Percentiles rank a stretch among this genome's conserved stretches.
Evolutionary conservation across 192 early-diverging fungal genomes (phyloP).

Genomic region (Globomyces pollinis-pini): DNA sequence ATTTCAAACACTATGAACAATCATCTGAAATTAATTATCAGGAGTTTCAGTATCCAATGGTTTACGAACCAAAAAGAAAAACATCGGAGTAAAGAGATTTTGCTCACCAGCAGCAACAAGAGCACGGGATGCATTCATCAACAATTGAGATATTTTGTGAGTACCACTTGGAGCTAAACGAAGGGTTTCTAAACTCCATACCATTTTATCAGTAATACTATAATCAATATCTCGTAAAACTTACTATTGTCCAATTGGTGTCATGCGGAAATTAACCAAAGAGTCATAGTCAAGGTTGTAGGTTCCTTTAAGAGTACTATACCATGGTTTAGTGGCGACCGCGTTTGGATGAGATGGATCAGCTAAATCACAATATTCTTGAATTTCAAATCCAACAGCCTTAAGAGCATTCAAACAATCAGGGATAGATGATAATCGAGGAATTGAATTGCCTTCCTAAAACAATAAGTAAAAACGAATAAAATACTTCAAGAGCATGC

Average conservation of each 20-base stretch:
- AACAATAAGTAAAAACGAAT: background rate
- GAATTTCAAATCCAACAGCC: constrained; percentile 80
- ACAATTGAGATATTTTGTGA: constrained; percentile 69
- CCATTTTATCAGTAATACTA: constrained; percentile 65
- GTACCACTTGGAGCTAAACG: constrained; percentile 82
- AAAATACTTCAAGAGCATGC: constrained; percentile 68
- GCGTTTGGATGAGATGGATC: constrained; percentile 27
- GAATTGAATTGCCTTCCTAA: constrained; percentile 78
- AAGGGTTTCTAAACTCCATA: constrained; percentile 70
- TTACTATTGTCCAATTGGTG: constrained; percentile 29
- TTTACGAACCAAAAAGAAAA: constrained; percentile 53
- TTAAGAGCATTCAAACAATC: constrained; percentile 72
- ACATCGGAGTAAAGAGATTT: constrained; percentile 94
- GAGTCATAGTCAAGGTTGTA: constrained; percentile 24
- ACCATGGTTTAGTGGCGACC: constrained; percentile 74
- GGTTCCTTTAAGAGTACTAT: constrained; percentile 65
- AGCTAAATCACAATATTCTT: constrained; percentile 42
- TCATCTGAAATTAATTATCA: constrained; percentile 7
- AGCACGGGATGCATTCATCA: constrained; percentile 73
- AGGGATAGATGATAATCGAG: constrained; percentile 69
- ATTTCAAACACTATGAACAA: too few species aligned
- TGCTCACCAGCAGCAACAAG: constrained; percentile 71
- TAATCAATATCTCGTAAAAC: constrained; percentile 28
- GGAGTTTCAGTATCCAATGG: constrained; percentile 22
- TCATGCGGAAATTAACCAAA: constrained; percentile 31